Percentiles rank a stretch among this genome's conserved stretches.
phyloP scores from a whole-genome alignment of 1,284 basidiomycete species.

The Microbotryum silenes-acaulis region DNA sequence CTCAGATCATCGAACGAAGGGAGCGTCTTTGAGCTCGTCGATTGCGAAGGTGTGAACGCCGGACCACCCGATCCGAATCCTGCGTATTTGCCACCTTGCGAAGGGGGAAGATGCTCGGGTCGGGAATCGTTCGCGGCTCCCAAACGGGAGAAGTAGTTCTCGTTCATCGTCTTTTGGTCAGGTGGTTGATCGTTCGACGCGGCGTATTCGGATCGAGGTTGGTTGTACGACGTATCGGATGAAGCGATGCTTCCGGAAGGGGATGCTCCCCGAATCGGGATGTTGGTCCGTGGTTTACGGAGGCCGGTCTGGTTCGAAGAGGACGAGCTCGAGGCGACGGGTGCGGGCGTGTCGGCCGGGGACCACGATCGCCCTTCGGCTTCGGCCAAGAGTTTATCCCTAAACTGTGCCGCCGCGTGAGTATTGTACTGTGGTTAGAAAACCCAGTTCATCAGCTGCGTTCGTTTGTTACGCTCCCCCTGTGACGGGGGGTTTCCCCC shows the following conservation, averaged over 20 bases:
- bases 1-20: constrained; percentile 66
- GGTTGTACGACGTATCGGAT: constrained; percentile 5
- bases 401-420: constrained; percentile 85
- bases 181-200: constrained; percentile 61
- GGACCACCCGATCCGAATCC: constrained; percentile 68
- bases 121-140: constrained; percentile 64
- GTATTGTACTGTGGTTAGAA: constrained; percentile 55
- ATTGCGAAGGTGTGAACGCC: constrained; percentile 1
- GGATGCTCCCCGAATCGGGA: not conserved
- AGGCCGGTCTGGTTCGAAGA: constrained; percentile 48
- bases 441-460: not conserved
- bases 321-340: constrained; percentile 36
- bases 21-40: constrained; percentile 55
- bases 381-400: constrained; percentile 72
- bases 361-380: constrained; percentile 63
- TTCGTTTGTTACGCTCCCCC: not conserved
- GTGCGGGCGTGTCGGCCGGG: constrained; percentile 55
- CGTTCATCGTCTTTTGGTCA: constrained; percentile 61
- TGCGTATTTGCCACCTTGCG: constrained; percentile 73
- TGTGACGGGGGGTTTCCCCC: too few species aligned
- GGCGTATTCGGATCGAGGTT: constrained; percentile 46
- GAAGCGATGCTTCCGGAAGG: not conserved
- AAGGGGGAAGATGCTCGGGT: constrained; percentile 64
- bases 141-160: constrained; percentile 62
- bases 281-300: constrained; percentile 9